A percentile compares a stretch with the other conserved stretches of the same genome.
Evolutionary conservation across 2,329 filamentous ascomycete genomes (phyloP).

Genomic region (Cercospora citrullina): DNA sequence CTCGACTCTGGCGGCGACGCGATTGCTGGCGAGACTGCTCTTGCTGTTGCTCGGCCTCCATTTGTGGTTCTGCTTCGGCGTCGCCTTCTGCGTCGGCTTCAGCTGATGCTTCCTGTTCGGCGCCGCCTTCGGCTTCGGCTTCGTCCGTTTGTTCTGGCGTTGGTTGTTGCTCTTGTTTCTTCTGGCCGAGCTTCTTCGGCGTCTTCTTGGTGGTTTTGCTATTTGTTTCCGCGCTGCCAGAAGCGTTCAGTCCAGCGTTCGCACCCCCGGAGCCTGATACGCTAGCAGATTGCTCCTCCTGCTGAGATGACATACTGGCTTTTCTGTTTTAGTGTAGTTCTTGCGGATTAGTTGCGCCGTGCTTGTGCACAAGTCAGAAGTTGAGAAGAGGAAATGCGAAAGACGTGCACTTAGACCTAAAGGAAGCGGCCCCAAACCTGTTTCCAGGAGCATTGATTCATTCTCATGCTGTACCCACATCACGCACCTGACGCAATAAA

Average conservation of each 20-base stretch:
- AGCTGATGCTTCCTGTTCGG: conserved; percentile 35
- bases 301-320: conserved; percentile 28
- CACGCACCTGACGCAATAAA: conserved; percentile 28
- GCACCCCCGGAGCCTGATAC: conserved; percentile 31
- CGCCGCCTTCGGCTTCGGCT: conserved; percentile 45
- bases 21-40: conserved; percentile 45
- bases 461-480: conserved; percentile 23
- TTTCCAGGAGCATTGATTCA: conserved; percentile 23
- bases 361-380: neutral
- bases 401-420: conserved; percentile 19
- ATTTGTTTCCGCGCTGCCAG: conserved; percentile 35
- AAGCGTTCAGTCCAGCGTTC: conserved; percentile 35
- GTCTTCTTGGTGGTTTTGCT: conserved; percentile 48
- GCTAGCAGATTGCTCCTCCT: conserved; percentile 29
- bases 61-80: conserved; percentile 42
- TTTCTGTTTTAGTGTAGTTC: conserved; percentile 5
- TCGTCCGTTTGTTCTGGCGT: conserved; percentile 49
- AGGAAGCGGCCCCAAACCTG: conserved; percentile 28
- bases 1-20: conserved; percentile 52
- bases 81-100: conserved; percentile 45
- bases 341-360: neutral
- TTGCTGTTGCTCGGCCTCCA: conserved; percentile 48
- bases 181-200: conserved; percentile 52
- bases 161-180: conserved; percentile 50
- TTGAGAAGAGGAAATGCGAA: conserved; percentile 11